A percentile compares a stretch with the other conserved stretches of the same genome.
Evolutionary conservation across 228 moss, liverwort and hornwort species (phyloP).

Genomic region (Sphagnum fallax): DNA sequence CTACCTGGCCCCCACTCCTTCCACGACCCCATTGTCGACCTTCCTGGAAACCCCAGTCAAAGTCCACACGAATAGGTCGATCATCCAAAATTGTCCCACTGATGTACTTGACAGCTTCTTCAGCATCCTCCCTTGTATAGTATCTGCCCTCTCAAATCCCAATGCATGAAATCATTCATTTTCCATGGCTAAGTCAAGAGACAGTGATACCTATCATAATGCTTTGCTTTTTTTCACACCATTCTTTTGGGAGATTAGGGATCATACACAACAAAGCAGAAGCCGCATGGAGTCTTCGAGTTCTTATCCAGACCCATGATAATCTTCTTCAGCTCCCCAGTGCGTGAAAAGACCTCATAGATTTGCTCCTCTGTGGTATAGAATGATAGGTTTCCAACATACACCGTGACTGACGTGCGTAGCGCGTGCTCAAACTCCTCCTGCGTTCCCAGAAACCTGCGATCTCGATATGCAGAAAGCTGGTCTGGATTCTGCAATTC

Average conservation of each 20-base stretch:
- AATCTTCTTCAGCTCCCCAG: slow-evolving; percentile 94
- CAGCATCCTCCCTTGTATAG: slow-evolving; percentile 90
- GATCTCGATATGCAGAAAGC: slow-evolving; percentile 93
- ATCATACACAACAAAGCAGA: slow-evolving; percentile 88
- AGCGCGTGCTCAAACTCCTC: slow-evolving; percentile 89
- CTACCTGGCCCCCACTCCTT: slow-evolving; percentile 94
- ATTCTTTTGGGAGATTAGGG: neutral
- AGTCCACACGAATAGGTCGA: slow-evolving; percentile 96
- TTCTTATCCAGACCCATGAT: slow-evolving; percentile 99
- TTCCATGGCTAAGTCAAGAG: too few relatives aligned
- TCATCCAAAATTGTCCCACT: slow-evolving; percentile 98
- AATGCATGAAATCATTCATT: too few relatives aligned
- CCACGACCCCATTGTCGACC: slow-evolving; percentile 99
- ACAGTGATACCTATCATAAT: too few relatives aligned
- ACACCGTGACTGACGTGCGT: slow-evolving; percentile 74
- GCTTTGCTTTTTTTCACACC: too few relatives aligned
- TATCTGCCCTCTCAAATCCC: slow-evolving; percentile 29
- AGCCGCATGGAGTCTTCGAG: slow-evolving; percentile 90
- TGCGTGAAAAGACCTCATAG: slow-evolving; percentile 90
- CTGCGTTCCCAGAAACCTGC: slow-evolving; percentile 80
- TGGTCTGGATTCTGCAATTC: slow-evolving; percentile 82
- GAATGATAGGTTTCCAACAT: slow-evolving; percentile 93
- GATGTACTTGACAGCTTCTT: slow-evolving; percentile 94
- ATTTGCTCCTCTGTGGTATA: slow-evolving; percentile 99
- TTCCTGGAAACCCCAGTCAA: slow-evolving; percentile 99